Evolutionary conservation across 23 red algal genomes (phyloP).

Genomic region (Cyanidioschyzon merolae): DNA sequence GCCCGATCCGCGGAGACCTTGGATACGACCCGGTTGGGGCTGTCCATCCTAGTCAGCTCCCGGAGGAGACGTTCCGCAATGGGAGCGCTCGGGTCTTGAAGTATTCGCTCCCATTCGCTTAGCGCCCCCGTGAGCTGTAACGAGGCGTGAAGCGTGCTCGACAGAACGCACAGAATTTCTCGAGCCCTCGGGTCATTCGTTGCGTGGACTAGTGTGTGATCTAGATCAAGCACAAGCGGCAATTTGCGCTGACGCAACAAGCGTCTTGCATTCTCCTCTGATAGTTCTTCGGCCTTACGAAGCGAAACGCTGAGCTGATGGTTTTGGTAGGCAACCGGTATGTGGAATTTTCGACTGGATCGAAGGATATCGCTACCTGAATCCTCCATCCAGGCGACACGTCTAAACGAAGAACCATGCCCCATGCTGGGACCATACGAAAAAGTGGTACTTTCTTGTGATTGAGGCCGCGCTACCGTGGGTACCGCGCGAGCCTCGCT

Average conservation of each 20-base stretch:
- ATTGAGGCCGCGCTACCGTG: neutral
- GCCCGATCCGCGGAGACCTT: neutral
- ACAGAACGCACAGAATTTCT: neutral
- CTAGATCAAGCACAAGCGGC: constrained; percentile 88
- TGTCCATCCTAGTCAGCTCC: neutral
- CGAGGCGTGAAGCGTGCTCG: neutral
- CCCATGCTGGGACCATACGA: neutral
- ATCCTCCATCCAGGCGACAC: neutral
- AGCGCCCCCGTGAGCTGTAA: neutral
- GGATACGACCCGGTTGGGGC: neutral
- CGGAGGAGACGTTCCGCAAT: neutral
- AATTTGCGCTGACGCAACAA: constrained; percentile 47
- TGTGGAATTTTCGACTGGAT: neutral
- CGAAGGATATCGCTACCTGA: neutral
- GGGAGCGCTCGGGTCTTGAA: neutral
- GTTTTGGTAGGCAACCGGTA: neutral
- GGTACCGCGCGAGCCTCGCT: neutral
- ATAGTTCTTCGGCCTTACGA: constrained; percentile 18
- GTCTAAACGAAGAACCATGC: too few relatives aligned
- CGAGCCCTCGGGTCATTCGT: constrained; percentile 55
- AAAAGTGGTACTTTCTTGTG: neutral
- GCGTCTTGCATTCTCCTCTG: constrained; percentile 36
- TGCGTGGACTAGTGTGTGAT: constrained; percentile 92
- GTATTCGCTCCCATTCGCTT: neutral
- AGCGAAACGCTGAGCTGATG: constrained; percentile 42